Evolutionary conservation across 371 early-diverging fungal genomes (phyloP), one percentile per base, ranked within the genome.

Genomic region (Thermomucor indicae-seudaticae): DNA sequence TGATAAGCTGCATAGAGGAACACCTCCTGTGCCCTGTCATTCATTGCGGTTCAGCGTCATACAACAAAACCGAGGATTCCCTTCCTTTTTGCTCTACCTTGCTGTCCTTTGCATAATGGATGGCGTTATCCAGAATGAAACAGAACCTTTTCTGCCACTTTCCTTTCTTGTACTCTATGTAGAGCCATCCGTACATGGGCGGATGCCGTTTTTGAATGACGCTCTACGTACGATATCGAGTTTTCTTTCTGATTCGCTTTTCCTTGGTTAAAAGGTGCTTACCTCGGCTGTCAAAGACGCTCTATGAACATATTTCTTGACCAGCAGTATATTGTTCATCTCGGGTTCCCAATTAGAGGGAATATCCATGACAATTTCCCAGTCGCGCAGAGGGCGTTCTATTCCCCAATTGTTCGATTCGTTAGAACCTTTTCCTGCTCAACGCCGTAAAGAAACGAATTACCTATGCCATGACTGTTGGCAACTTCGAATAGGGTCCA

Each of bases 401-500:
- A 78, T 55, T 51, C 43, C 22, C 32, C 45, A 25, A 39, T 39
- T 25, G 27, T 37, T 22, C 38, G n/a, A 23, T 17, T 20, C 20
- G 7, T 20, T 17, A 16, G n/a, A n/a, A 11, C 16, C 20, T 20
- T 40, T 17, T 53, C 25, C 39, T 41, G 28, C 28, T 43, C 22
- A 10, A 10, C 14, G 32, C 30, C 5, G 27, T 23, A 25, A 35
- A 6, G 35, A 37, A 28, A 12, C 40, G 16, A 19, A 49, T 58
- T 69, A 74, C 80, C 80, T 44, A 87, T 62, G 25, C 85, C 86
- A 62, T 85, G 83, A 53, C 92, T 86, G 47, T 87, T 85, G 29
- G 85, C 85, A 40, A 91, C 72, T 58, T 96, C 96, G 75, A 95
- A 96, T 30, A 96, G 65, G 2, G 91, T 85, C 93, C 95, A 96